phyloP scores from a whole-genome alignment of 2,329 filamentous ascomycete genomes.

The Colletotrichum euphorbiae region DNA sequence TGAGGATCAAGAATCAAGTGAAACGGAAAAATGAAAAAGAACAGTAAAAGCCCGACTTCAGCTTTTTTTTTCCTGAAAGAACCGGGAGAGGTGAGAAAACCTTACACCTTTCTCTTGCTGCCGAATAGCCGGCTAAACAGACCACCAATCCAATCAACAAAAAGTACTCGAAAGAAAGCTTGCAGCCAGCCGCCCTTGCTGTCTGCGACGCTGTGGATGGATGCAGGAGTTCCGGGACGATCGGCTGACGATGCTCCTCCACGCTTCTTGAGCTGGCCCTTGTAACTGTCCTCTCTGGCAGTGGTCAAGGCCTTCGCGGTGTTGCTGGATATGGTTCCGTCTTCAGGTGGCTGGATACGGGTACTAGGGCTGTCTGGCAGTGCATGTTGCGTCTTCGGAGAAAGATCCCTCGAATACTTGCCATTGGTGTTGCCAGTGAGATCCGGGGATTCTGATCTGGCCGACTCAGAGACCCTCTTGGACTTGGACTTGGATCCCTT shows the following conservation, averaged over 20 bases:
- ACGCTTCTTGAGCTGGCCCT: constrained; percentile 41
- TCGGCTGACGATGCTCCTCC: constrained; percentile 26
- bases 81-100: constrained; percentile 28
- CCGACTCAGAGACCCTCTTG: constrained; percentile 10
- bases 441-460: constrained; percentile 7
- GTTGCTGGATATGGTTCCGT: constrained; percentile 20
- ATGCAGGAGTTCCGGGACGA: constrained; percentile 40
- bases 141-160: constrained; percentile 55
- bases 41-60: neutral
- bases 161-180: constrained; percentile 49
- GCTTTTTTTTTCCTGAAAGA: constrained; percentile 5
- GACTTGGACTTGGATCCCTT: constrained; percentile 42
- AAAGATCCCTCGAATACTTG: constrained; percentile 15
- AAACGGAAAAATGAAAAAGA: constrained; percentile 12
- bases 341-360: constrained; percentile 25
- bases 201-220: constrained; percentile 42
- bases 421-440: constrained; percentile 29
- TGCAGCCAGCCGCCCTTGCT: constrained; percentile 48
- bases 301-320: constrained; percentile 3
- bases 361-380: constrained; percentile 22
- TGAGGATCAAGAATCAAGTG: constrained; percentile 27
- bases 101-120: constrained; percentile 40
- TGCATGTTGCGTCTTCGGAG: constrained; percentile 3
- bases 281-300: constrained; percentile 14
- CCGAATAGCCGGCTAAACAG: constrained; percentile 44